Base-by-base conservation (phyloP, 1,284 basidiomycete species). In the Sporisorium sorghi region DNA sequence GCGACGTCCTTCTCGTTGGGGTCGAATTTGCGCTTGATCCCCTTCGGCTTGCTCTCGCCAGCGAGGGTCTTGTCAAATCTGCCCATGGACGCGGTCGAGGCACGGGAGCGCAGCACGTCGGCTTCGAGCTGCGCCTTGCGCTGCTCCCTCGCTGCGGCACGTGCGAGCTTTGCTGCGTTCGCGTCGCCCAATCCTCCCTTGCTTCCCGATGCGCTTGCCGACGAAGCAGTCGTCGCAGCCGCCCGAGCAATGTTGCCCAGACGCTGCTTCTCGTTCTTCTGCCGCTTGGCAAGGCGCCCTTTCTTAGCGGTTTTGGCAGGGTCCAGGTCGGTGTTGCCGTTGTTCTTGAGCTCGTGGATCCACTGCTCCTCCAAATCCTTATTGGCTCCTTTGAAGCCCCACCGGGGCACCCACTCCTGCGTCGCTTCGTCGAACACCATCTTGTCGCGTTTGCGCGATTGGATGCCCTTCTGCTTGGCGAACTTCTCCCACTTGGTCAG, bases 401-500 rank as follows among this genome's bases (percentile, higher is more conserved):
- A 99, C 55, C 93, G 87, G 58, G 91, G 89, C 14, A 97, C 92
- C 92, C 93, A 99, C 42, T 93, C 92, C 85, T 96, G 92, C 78
- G 88, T 89, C 85, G 95, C 94, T 78, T 98, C 96, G 86, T 99
- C 95, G 91, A 93, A 99, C 9, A 91, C 89, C 83, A 91, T 90
- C 86, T 89, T 92, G 43, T 97, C 93, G 63, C 89, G 89, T 74
- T 88, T 90, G 9, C 77, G 69, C 83, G 88, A 90, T 77, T 90
- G 89, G 81, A 99, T 99, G 32, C 97, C 97, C 87, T 97, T 98
- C 44, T 92, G 91, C 60, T 91, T 90, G 15, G 96, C 96, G 82
- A 98, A 99, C 69, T 90, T 88, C 87, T 98, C 93, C 97, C 97
- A 99, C 85, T 97, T 99, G 15, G 96, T 98, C 50, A 89, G 89